Percentiles rank a stretch among this genome's conserved stretches.
Conservation (phyloP, 805 yeast species). For the Zygoascus tannicola region DNA sequence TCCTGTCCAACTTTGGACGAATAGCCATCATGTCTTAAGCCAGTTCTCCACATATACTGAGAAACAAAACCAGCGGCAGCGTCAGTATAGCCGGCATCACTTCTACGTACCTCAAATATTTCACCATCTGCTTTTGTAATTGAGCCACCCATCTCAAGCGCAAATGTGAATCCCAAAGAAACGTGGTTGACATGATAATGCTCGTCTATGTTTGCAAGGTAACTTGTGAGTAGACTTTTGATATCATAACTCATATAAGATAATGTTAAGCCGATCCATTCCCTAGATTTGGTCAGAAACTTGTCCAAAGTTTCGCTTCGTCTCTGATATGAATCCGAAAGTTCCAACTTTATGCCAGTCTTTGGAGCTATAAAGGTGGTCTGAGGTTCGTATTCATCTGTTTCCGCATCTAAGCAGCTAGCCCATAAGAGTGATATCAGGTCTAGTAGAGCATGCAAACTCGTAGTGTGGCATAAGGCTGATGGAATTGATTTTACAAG, state of each 20-base stretch:
- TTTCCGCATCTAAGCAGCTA: constrained; percentile 74
- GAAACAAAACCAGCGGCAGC: constrained; percentile 66
- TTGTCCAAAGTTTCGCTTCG: constrained; percentile 56
- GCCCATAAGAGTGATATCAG: constrained; percentile 67
- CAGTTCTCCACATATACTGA: constrained; percentile 64
- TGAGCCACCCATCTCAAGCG: constrained; percentile 76
- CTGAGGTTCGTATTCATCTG: constrained; percentile 78
- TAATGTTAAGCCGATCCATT: constrained; percentile 59
- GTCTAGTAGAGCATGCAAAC: constrained; percentile 74
- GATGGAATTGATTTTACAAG: constrained; percentile 64
- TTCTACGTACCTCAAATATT: constrained; percentile 36
- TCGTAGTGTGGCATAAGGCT: constrained; percentile 60
- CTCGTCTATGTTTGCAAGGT: constrained; percentile 45
- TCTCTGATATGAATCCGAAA: constrained; percentile 72
- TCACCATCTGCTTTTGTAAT: constrained; percentile 62
- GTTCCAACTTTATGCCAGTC: constrained; percentile 42
- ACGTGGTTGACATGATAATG: constrained; percentile 35
- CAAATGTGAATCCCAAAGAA: constrained; percentile 81
- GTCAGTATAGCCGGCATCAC: constrained; percentile 31
- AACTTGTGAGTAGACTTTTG: constrained; percentile 69
- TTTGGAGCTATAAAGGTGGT: constrained; percentile 45
- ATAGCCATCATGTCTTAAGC: constrained; percentile 16
- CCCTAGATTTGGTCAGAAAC: constrained; percentile 47
- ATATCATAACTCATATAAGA: constrained; percentile 59
- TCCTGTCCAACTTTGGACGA: constrained; percentile 21